These are phyloP conservation scores for Salicornia ramosissima DNA, from an alignment of 148 eudicot species.

Conservation along the genomic window DNA sequence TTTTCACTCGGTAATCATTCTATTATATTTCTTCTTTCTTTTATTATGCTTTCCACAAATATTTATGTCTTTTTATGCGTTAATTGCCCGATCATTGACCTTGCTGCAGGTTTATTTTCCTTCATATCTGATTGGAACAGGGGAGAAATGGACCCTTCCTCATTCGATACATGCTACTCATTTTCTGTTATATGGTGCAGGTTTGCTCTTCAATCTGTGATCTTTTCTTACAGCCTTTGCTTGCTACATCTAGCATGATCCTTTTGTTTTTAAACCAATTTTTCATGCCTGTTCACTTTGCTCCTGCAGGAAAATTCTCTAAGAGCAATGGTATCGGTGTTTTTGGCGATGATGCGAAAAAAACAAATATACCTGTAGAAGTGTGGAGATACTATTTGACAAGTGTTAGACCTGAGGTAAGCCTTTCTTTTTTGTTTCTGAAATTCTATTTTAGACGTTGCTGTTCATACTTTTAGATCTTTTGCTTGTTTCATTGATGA, in stretches of 20 bases:
- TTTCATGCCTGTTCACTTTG: background rate
- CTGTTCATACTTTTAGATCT: background rate
- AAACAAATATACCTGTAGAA: constrained; percentile 17
- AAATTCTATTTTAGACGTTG: background rate
- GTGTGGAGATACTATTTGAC: constrained; percentile 21
- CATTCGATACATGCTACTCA: constrained; percentile 19
- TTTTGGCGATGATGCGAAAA: constrained; percentile 21
- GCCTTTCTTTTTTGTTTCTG: background rate
- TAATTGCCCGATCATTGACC: background rate
- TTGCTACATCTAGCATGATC: background rate
- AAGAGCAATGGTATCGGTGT: constrained; percentile 21
- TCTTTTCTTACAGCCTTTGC: background rate
- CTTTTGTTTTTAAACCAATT: background rate
- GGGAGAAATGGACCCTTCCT: constrained; percentile 19
- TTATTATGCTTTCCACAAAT: background rate
- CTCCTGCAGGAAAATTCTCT: constrained; percentile 17
- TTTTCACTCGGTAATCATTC: constrained; percentile 8
- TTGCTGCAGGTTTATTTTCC: constrained; percentile 14
- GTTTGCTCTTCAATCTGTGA: background rate
- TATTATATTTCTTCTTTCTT: background rate
- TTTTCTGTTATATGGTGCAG: background rate
- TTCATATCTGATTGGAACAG: constrained; percentile 10
- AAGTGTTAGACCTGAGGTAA: constrained; percentile 21
- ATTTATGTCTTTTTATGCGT: no score
- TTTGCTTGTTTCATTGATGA: background rate